These are phyloP conservation scores for Evansstolkia leycettana DNA, from an alignment of 495 filamentous ascomycete genomes.

Conservation along the genomic window DNA sequence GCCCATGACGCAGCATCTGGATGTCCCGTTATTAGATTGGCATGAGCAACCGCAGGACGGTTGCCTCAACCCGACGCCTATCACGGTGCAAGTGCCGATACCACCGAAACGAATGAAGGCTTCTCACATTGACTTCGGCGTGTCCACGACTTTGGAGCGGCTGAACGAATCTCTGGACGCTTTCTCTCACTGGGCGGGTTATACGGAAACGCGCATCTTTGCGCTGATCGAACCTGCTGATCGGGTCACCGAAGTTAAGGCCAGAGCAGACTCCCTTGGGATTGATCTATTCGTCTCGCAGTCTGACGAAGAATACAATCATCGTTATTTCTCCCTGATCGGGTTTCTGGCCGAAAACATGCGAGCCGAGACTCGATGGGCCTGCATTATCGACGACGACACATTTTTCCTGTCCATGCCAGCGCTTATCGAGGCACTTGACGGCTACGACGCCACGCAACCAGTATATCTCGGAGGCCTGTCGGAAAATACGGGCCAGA, in stretches of 20 bases:
- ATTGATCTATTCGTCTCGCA: conserved; percentile 41
- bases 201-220: conserved; percentile 42
- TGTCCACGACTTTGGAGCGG: conserved; percentile 44
- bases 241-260: conserved; percentile 14
- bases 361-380: conserved; percentile 42
- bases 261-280: conserved; percentile 27
- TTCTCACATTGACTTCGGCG: conserved; percentile 46
- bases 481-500: conserved; percentile 40
- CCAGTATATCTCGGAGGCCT: conserved; percentile 43
- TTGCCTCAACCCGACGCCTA: conserved; percentile 20
- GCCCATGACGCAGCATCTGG: conserved; percentile 21
- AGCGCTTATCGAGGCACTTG: conserved; percentile 33
- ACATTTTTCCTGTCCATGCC: conserved; percentile 50
- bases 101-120: conserved; percentile 28
- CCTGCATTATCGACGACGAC: conserved; percentile 56
- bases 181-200: conserved; percentile 50
- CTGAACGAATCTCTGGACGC: conserved; percentile 42
- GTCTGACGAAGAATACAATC: conserved; percentile 34
- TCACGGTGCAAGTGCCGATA: conserved; percentile 21
- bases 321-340: conserved; percentile 50
- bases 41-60: conserved; percentile 16
- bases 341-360: conserved; percentile 33
- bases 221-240: conserved; percentile 40
- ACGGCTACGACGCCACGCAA: conserved; percentile 30
- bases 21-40: conserved; percentile 20